Evolutionary conservation across 2,329 filamentous ascomycete species (phyloP).

Genomic region (Helotiales sp.): DNA sequence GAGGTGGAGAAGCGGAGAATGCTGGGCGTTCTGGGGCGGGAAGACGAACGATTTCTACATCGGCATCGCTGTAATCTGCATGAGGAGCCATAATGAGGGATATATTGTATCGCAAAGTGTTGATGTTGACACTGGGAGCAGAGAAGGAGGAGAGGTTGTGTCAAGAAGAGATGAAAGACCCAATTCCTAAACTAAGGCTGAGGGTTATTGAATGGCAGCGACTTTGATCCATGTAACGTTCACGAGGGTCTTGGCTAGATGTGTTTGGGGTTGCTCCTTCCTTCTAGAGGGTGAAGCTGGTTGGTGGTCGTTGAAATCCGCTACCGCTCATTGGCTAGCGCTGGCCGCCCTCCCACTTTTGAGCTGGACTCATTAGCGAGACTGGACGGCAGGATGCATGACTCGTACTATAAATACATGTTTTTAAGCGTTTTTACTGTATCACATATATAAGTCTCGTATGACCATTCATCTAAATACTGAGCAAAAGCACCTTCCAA

Average conservation of each 20-base stretch:
- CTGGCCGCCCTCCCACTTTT: background rate
- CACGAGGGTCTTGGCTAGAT: background rate
- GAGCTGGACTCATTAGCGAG: background rate
- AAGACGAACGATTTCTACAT: background rate
- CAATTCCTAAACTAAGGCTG: no score
- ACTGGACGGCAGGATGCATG: background rate
- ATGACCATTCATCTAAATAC: no score
- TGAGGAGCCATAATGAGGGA: background rate
- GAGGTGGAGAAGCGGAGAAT: slow-evolving; percentile 39
- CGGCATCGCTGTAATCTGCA: background rate
- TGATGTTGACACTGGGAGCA: no score
- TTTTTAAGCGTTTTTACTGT: background rate
- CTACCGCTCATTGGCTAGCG: background rate
- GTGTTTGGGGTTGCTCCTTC: no score
- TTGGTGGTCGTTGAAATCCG: background rate
- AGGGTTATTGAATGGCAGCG: no score
- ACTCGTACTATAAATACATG: background rate
- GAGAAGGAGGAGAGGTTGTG: background rate
- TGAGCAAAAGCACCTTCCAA: no score
- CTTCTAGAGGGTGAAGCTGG: no score
- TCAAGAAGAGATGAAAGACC: no score
- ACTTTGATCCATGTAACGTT: no score
- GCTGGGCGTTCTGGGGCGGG: background rate
- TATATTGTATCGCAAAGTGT: no score
- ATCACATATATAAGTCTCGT: background rate